phyloP scores from a whole-genome alignment of 2,329 filamentous ascomycete genomes.

The Falciphora oryzae region DNA sequence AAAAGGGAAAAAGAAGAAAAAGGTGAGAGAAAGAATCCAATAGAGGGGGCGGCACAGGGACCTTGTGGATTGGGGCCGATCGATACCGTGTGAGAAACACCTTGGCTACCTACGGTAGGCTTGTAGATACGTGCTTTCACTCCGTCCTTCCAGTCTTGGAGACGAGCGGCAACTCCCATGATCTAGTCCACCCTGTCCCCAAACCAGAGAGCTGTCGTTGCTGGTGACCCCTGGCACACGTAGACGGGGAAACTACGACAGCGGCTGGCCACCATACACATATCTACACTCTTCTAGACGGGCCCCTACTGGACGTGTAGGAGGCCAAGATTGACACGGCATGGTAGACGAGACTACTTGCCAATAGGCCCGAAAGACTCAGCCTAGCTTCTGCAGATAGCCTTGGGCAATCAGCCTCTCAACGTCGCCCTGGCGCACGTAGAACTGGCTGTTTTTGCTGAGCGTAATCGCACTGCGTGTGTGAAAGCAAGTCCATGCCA shows the following conservation, averaged over 20 bases:
- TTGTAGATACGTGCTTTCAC: background rate
- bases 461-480: constrained; percentile 77
- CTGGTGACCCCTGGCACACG: background rate
- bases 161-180: background rate
- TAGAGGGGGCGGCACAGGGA: too few species aligned
- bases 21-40: too few species aligned
- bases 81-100: too few species aligned
- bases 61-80: background rate
- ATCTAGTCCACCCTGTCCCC: too few species aligned
- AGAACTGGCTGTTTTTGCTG: constrained; percentile 98
- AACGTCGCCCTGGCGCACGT: constrained; percentile 91
- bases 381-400: constrained; percentile 86
- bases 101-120: too few species aligned
- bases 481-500: background rate
- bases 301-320: background rate
- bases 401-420: constrained; percentile 91
- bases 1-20: too few species aligned
- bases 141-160: background rate
- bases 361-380: constrained; percentile 17
- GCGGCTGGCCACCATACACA: background rate
- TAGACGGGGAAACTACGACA: background rate
- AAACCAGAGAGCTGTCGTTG: too few species aligned
- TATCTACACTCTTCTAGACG: background rate
- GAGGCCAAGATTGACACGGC: background rate
- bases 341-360: background rate